A percentile compares a stretch with the other conserved stretches of the same genome.
Evolutionary conservation across 768 basidiomycete genomes (phyloP).

Genomic region (Mycena leptocephala): DNA sequence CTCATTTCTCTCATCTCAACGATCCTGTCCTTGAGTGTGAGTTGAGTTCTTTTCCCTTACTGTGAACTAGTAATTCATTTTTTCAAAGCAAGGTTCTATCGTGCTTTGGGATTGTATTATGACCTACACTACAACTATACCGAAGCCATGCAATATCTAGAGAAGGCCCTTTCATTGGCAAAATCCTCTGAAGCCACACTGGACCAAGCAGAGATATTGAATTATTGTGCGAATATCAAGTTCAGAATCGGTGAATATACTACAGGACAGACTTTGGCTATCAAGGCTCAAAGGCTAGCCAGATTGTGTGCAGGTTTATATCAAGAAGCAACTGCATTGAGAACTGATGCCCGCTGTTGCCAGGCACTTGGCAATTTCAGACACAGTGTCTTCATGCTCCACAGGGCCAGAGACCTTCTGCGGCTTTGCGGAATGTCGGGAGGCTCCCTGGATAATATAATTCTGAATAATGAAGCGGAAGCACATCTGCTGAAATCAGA

Average conservation of each 20-base stretch:
- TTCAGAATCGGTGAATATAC: neutral
- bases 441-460: neutral
- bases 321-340: neutral
- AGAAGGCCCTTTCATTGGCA: neutral
- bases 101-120: neutral
- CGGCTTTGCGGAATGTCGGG: neutral
- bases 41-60: neutral
- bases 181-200: neutral
- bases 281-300: neutral
- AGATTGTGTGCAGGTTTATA: neutral
- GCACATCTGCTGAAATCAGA: neutral
- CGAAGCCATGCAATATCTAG: neutral
- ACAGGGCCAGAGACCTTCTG: neutral
- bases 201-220: neutral
- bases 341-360: neutral
- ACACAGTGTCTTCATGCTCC: neutral
- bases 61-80: neutral
- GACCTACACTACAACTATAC: neutral
- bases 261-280: neutral
- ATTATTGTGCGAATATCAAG: neutral
- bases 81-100: neutral
- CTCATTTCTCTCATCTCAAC: neutral
- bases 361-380: neutral
- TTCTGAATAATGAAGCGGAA: neutral
- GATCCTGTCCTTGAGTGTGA: neutral